These are phyloP conservation scores for Echinosophora koreensis DNA, from an alignment of 306 rosid species.

Conservation along the genomic window DNA sequence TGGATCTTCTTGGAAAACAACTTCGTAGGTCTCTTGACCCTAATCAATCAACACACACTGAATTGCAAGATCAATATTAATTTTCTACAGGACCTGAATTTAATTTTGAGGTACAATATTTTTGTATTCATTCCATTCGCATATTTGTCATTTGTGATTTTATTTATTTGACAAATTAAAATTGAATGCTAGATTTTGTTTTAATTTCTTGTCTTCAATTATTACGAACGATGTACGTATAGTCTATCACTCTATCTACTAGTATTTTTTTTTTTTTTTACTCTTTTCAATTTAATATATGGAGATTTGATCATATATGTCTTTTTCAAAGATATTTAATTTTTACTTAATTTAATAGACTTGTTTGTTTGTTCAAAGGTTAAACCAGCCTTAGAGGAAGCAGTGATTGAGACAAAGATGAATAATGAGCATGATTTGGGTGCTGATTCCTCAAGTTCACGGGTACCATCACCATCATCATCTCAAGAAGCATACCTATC, in stretches of 20 bases:
- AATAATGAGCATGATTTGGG: neutral
- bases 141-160: neutral
- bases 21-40: neutral
- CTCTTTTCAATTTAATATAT: too few species aligned
- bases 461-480: neutral
- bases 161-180: neutral
- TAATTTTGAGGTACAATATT: slow-evolving; percentile 13
- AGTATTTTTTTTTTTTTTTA: too few species aligned
- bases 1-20: too few species aligned
- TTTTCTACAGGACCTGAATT: neutral
- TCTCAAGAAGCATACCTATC: neutral
- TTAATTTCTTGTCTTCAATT: neutral
- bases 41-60: neutral
- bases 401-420: neutral
- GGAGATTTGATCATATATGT: too few species aligned
- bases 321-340: neutral
- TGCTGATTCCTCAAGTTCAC: neutral
- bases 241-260: too few species aligned
- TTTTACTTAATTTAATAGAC: neutral
- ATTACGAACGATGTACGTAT: too few species aligned
- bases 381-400: neutral
- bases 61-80: neutral
- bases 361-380: slow-evolving; percentile 17
- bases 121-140: neutral
- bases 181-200: neutral